Base-by-base conservation (phyloP, 192 early-diverging fungal genomes). In the Piromyces finnis region DNA sequence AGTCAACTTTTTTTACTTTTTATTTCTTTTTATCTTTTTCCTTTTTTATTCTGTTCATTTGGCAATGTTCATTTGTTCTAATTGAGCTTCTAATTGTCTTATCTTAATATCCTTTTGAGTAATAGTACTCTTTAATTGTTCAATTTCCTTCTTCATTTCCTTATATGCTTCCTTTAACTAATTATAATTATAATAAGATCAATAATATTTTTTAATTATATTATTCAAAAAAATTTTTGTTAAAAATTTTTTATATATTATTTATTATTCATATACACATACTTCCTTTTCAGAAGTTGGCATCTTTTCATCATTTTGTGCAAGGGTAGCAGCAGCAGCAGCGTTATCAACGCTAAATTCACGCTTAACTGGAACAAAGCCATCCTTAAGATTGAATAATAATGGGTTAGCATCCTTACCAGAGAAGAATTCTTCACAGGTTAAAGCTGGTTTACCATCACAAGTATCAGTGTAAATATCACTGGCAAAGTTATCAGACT, bases 401-500 rank as follows among this genome's bases (percentile, higher is more conserved):
- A 94, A 93, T 3, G 98, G 97, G 27, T 91, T 89, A 4, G 92
- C 90, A 77, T 88, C 88, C 84, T 97, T 92, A 16, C 97, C 98
- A 22, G 83, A 87, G 86, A 98, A 97, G 86, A 91, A 99, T 84
- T 97, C 94, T 79, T 95, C 94, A 9, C 94, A 92, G n/a, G 94
- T 92, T 78, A 99, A 83, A 0, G 96, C 87, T 14, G 98, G 88
- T 77, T 93, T 90, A 77, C 93, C 94, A 29, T 94, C 90, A 68
- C 89, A 83, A 15, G 93, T 91, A 30, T 94, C 93, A 51, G 98
- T 96, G 88, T 94, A 99, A 78, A 99, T 87, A 83, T 99, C 98
- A 29, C 91, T 83, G 87, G 98, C 97, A 93, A 99, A 99, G 29
- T 92, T 88, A 86, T 99, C 98, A 30, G 95, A 89, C 93, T 97